Evolutionary conservation across 2,329 filamentous ascomycete genomes (phyloP), one percentile per base, ranked within the genome.

Genomic region (Sordariomycetes sp.): DNA sequence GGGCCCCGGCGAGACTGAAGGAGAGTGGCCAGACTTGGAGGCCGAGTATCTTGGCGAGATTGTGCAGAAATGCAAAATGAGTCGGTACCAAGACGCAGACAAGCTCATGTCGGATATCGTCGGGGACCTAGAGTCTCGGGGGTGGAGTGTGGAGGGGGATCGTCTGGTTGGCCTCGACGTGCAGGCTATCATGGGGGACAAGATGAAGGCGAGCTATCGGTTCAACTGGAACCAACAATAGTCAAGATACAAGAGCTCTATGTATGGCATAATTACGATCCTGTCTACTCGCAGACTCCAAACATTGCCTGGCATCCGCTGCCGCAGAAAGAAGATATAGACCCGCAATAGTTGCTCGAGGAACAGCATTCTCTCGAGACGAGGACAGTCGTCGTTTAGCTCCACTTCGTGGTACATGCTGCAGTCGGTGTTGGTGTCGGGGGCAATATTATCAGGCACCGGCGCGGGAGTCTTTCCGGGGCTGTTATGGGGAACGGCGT

Each of bases 121-220:
- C 25, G 12, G 25, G 25, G 6, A 27, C 6, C 25, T 27, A n/a
- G 25, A 27, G 25, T 27, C 25, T 27, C 25, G 12, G 16, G 25
- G 25, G 6, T 27, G 25, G 25, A 27, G 25, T 27, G 25, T 27
- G 25, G 25, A 27, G 25, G 25, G 12, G 12, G 25, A 27, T 27
- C 6, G 25, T n/a, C 25, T 27, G 25, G 25, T 27, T 27, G 25
- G 25, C 25, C 25, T 27, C 25, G 25, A 27, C 12, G 25, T 15
- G 6, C 25, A n/a, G 25, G 25, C 25, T 6, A 27, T 27, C 25
- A 27, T 27, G 12, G 25, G 25, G 6, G 25, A 27, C 25, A 27
- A 27, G 25, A 27, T 27, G 25, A 27, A 27, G 25, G 25, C 25
- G 12, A 27, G 25, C 25, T 27, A 27, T n/a, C 25, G 25, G 25